A percentile compares a stretch with the other conserved stretches of the same genome.
Conservation (phyloP, 345 rosid species). For the Lepidium didymum region DNA sequence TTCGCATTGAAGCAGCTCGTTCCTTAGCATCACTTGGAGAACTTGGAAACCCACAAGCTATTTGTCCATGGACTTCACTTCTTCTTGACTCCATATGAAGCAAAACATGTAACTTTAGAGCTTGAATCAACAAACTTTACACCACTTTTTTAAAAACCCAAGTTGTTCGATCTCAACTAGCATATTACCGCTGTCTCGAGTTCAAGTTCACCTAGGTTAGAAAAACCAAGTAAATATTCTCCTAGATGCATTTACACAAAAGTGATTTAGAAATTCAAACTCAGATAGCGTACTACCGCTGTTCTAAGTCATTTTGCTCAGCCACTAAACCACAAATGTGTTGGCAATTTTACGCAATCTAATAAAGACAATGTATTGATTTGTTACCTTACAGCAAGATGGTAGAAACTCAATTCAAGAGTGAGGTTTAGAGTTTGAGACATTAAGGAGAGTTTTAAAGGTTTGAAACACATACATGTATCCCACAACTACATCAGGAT, state of each 20-base stretch:
- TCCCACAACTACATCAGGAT: conserved; percentile 7
- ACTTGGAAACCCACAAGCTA: conserved; percentile 54
- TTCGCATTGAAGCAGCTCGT: conserved; percentile 45
- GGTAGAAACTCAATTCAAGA: conserved; percentile 7
- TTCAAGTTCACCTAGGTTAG: too few relatives aligned
- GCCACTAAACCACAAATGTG: too few relatives aligned
- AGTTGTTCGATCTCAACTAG: too few relatives aligned
- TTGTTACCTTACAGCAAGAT: conserved; percentile 8
- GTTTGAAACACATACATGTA: neutral
- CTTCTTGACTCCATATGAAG: conserved; percentile 41
- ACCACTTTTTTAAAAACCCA: too few relatives aligned
- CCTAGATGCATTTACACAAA: too few relatives aligned
- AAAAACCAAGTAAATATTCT: too few relatives aligned
- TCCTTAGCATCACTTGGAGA: conserved; percentile 46
- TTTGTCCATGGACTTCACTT: conserved; percentile 44
- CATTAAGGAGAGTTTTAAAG: neutral
- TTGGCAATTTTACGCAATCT: too few relatives aligned
- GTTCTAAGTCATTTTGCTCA: too few relatives aligned
- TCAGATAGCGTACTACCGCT: too few relatives aligned
- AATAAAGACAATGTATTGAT: neutral
- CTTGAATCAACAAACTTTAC: neutral
- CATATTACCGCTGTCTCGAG: too few relatives aligned
- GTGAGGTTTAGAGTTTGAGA: neutral
- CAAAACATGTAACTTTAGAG: neutral
- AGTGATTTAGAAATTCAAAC: too few relatives aligned